These are phyloP conservation scores for Fusarium beomiforme DNA, from an alignment of 2,329 filamentous ascomycete species.

Conservation along the genomic window DNA sequence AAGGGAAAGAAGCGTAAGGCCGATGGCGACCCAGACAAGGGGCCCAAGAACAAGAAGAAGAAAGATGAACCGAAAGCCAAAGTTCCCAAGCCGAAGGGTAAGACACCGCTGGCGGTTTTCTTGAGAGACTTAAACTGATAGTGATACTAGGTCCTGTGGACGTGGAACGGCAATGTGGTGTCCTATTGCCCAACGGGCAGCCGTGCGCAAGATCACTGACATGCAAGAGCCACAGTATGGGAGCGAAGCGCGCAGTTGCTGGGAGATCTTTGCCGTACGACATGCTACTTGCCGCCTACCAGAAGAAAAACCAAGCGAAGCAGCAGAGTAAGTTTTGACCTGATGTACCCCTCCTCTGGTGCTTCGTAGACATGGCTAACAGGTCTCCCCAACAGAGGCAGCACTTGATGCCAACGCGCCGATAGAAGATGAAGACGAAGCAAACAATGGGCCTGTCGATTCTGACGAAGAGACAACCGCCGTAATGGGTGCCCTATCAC, in stretches of 20 bases:
- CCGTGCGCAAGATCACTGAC: conserved; percentile 89
- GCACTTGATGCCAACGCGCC: conserved; percentile 95
- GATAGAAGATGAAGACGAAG: conserved; percentile 84
- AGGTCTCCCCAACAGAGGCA: conserved; percentile 65
- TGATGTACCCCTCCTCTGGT: neutral
- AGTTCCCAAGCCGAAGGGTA: conserved; percentile 83
- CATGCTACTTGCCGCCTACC: conserved; percentile 86
- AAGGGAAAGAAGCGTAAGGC: conserved; percentile 84
- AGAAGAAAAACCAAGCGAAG: conserved; percentile 99
- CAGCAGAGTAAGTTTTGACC: conserved; percentile 79
- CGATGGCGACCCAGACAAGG: conserved; percentile 80
- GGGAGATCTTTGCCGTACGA: conserved; percentile 91
- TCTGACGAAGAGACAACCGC: conserved; percentile 93
- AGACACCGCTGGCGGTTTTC: neutral
- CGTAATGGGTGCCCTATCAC: conserved; percentile 83
- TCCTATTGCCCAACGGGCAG: conserved; percentile 83
- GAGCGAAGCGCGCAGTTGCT: conserved; percentile 87
- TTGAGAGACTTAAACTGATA: conserved; percentile 22
- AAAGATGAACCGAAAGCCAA: conserved; percentile 92
- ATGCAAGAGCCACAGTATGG: conserved; percentile 96
- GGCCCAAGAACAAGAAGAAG: conserved; percentile 90
- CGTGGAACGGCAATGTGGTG: conserved; percentile 93
- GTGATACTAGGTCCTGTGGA: conserved; percentile 76
- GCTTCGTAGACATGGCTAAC: neutral
- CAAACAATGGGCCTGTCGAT: conserved; percentile 83